Conservation (phyloP, 2,329 filamentous ascomycete species). For the Fusarium secorum region DNA sequence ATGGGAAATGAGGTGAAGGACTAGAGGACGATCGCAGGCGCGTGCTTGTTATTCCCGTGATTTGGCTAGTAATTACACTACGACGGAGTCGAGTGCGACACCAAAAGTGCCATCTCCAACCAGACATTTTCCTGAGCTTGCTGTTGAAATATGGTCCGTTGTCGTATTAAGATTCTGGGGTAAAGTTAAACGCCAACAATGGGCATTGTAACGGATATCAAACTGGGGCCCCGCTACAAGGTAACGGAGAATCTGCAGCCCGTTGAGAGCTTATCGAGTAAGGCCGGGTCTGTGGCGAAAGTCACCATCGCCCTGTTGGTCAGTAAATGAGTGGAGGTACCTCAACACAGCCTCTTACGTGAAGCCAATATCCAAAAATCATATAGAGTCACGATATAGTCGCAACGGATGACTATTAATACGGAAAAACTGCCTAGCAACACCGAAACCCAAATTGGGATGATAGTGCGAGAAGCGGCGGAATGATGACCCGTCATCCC, state of each 20-base stretch:
- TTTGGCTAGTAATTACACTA: neutral
- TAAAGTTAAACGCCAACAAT: slow-evolving; percentile 13
- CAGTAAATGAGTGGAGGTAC: neutral
- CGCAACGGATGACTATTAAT: neutral
- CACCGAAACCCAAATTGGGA: slow-evolving; percentile 20
- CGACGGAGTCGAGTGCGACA: neutral
- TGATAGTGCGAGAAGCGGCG: slow-evolving; percentile 39
- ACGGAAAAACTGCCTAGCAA: neutral
- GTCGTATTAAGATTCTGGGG: neutral
- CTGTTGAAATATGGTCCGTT: neutral
- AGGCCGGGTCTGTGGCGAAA: neutral
- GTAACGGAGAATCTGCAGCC: neutral
- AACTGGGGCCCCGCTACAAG: neutral
- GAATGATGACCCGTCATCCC: slow-evolving; percentile 44
- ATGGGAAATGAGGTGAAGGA: slow-evolving; percentile 13
- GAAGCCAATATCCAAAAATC: neutral
- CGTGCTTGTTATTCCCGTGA: slow-evolving; percentile 10
- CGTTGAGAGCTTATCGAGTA: neutral
- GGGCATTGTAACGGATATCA: neutral
- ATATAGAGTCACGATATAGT: neutral
- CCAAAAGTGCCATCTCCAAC: neutral
- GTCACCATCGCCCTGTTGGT: neutral
- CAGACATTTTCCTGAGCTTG: neutral
- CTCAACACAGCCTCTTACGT: neutral
- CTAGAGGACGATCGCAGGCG: slow-evolving; percentile 3